These are phyloP conservation scores for Clitopilus hobsonii DNA, from an alignment of 768 basidiomycete species.

Conservation along the genomic window DNA sequence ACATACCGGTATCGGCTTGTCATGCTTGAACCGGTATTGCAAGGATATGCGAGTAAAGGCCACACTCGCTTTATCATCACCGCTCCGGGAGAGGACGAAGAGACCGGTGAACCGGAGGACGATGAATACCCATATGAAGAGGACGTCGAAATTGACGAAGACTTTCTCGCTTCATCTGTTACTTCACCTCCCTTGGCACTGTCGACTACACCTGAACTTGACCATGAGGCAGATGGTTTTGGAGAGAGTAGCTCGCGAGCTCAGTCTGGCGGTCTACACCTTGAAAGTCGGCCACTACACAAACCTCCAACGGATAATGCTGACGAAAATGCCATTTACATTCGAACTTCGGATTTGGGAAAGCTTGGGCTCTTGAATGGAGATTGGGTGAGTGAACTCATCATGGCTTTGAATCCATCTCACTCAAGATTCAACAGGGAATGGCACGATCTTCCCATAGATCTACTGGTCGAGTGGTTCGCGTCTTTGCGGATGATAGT, in stretches of 20 bases:
- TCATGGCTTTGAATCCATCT: neutral
- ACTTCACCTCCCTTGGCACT: constrained; percentile 20
- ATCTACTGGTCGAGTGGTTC: constrained; percentile 46
- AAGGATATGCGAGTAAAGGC: constrained; percentile 52
- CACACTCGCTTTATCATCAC: constrained; percentile 52
- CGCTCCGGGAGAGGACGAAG: constrained; percentile 18
- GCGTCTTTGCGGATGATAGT: constrained; percentile 49
- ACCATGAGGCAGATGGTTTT: neutral
- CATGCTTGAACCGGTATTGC: constrained; percentile 67
- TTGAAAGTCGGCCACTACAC: neutral
- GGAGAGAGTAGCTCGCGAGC: constrained; percentile 8
- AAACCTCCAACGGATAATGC: neutral
- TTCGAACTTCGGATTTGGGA: constrained; percentile 60
- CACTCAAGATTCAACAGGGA: constrained; percentile 34
- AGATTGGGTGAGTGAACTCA: constrained; percentile 60
- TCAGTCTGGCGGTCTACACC: neutral
- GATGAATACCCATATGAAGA: constrained; percentile 35
- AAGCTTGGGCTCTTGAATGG: constrained; percentile 64
- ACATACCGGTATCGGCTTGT: constrained; percentile 43
- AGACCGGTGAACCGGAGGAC: constrained; percentile 15
- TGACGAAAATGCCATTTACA: constrained; percentile 39
- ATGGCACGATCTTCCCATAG: constrained; percentile 35
- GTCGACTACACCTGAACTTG: constrained; percentile 9
- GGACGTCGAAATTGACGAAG: constrained; percentile 65
- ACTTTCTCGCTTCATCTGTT: constrained; percentile 58